A percentile compares a stretch with the other conserved stretches of the same genome.
Evolutionary conservation across 176 grass and related monocot species (phyloP).

Genomic region (Ensete glaucum): DNA sequence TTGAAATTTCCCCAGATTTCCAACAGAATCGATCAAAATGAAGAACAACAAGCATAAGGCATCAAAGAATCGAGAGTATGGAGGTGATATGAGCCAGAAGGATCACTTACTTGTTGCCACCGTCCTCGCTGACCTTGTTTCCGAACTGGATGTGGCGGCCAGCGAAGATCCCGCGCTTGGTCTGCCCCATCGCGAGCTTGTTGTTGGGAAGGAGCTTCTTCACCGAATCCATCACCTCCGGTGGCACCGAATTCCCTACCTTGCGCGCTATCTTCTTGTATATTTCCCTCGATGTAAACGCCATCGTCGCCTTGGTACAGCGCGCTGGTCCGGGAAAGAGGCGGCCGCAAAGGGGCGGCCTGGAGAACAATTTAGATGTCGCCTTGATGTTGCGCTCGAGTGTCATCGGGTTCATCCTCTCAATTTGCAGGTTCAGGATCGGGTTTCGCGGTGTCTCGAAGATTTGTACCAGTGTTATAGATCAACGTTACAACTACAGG

Average conservation of each 20-base stretch:
- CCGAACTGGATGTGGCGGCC: slow-evolving; percentile 85
- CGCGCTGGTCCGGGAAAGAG: too few relatives aligned
- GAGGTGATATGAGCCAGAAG: not conserved
- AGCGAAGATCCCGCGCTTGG: slow-evolving; percentile 86
- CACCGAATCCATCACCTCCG: slow-evolving; percentile 56
- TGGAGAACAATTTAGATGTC: too few relatives aligned
- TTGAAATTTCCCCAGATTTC: too few relatives aligned
- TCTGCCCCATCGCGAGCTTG: slow-evolving; percentile 74
- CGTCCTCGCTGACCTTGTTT: slow-evolving; percentile 88
- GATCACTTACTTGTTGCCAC: slow-evolving; percentile 78
- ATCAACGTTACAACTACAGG: too few relatives aligned
- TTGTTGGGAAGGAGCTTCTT: slow-evolving; percentile 56
- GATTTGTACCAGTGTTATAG: too few relatives aligned
- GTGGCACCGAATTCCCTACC: slow-evolving; percentile 46
- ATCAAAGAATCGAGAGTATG: too few relatives aligned
- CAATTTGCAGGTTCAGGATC: too few relatives aligned
- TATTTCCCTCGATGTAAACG: slow-evolving; percentile 64
- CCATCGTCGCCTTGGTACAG: slow-evolving; percentile 27
- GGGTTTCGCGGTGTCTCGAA: too few relatives aligned
- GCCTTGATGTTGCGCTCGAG: too few relatives aligned
- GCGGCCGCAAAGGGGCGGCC: too few relatives aligned
- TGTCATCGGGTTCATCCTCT: too few relatives aligned
- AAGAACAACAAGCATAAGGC: not conserved
- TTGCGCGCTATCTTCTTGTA: slow-evolving; percentile 74
- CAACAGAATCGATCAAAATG: not conserved